Evolutionary conservation across 2,329 filamentous ascomycete species (phyloP), one percentile per base, ranked within the genome.

Genomic region (Colletotrichum horii): DNA sequence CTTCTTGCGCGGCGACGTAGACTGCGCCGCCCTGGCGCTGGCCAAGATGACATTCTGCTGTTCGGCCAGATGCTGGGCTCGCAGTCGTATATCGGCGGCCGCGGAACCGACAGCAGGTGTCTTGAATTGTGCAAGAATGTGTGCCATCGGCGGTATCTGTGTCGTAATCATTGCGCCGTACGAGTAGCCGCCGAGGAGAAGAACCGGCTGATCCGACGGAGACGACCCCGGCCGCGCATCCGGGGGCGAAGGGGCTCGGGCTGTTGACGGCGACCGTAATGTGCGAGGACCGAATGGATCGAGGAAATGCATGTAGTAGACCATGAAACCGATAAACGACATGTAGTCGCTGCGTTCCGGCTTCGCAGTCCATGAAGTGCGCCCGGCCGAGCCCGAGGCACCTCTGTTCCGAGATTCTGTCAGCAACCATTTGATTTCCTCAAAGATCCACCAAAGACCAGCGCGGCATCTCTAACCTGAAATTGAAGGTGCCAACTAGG

Each of bases 401-500:
- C 96, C 96, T 85, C 96, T 97, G 76, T 66, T 43, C 32, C 38
- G 7, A 28, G 16, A 5, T 6, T 19, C 16, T 28, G 65, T 76
- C 26, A 76, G 70, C 48, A 36, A 58, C 30, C 3, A 22, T 30
- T 22, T 8, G 22, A 56, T 30, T 16, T 30, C 26, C 24, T 22
- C 8, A 22, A n/a, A 22, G 11, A 19, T 16, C 60, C n/a, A 12
- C 15, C 55, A 19, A 58, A 30, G 32, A 15, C 60, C 60, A 6
- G 28, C 32, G 15, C 19, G 8, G n/a, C 60, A 64, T 64, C 24
- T 77, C 84, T 68, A 86, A 96, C 94, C 96, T 91, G 83, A 98
- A 98, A 81, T 98, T 98, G 84, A 98, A 98, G 0, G 95, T 98
- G 9, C 90, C 93, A 4, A 98, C 94, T 2, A 98, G 83, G 80